Evolutionary conservation across 2,329 filamentous ascomycete genomes (phyloP).

Genomic region (Trichoderma lentiforme): DNA sequence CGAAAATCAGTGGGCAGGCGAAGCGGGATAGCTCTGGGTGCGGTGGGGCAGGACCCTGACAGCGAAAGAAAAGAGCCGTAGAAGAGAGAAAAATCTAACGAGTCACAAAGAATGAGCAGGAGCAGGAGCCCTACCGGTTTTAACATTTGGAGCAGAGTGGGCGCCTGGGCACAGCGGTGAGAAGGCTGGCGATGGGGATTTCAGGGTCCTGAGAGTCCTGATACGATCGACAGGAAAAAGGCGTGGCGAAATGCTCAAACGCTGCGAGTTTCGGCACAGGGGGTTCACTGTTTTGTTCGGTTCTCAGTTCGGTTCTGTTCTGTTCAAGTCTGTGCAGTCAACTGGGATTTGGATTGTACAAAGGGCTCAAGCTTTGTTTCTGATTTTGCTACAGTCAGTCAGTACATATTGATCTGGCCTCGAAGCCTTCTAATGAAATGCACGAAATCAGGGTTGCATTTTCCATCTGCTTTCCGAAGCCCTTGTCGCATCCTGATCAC

Average conservation of each 20-base stretch:
- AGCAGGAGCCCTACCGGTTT: not conserved
- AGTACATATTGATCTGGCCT: not conserved
- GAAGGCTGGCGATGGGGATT: not conserved
- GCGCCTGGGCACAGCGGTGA: not conserved
- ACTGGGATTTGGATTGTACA: not conserved
- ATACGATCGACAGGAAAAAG: not conserved
- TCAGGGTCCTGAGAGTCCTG: not conserved
- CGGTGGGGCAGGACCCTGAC: not conserved
- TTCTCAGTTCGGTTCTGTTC: no score
- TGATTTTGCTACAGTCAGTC: not conserved
- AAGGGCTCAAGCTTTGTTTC: not conserved
- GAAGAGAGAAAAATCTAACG: not conserved
- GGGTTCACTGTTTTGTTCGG: not conserved
- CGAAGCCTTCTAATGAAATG: not conserved
- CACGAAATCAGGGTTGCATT: not conserved
- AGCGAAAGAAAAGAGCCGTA: not conserved
- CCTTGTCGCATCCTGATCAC: not conserved
- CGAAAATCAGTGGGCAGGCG: slow-evolving; percentile 10
- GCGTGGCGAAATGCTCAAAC: slow-evolving; percentile 10
- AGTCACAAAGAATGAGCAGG: not conserved
- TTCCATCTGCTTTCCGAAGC: not conserved
- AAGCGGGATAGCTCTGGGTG: not conserved
- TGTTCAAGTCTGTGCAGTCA: not conserved
- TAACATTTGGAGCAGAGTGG: not conserved
- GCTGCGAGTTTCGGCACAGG: slow-evolving; percentile 8